Base-by-base conservation (phyloP, 768 basidiomycete species). In the Naganishia vaughanmartiniae region DNA sequence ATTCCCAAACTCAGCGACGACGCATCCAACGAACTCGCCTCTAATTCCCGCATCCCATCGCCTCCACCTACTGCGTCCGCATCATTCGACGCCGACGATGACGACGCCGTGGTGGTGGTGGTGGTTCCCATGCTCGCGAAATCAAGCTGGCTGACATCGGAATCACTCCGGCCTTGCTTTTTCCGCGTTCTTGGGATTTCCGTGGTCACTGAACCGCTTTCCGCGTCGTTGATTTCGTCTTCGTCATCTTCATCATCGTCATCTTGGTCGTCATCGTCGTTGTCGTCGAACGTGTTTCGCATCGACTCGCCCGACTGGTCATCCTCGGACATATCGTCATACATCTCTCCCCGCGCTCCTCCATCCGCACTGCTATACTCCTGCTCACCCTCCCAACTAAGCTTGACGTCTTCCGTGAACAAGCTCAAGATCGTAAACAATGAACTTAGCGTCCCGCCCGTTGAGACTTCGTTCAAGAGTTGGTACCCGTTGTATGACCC, bases 401-500 rank as follows among this genome's bases (percentile, higher is more conserved):
- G 74, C 70, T 81, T 80, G 73, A 84, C 80, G 58, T 83, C 82
- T 90, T 97, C 95, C 6, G 96, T 99, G 83, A 99, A 98, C 56
- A 99, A 86, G 73, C 90, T 90, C 57, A 99, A 86, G 79, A 99
- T 99, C 7, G 93, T 97, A 83, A 99, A 99, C 48, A 98, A 84
- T 77, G 92, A 94, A 30, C 92, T 95, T 15, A 99, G 84, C 0
- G 93, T 99, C 24, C 96, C 96, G 5, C 96, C 95, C 36, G 89
- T 91, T 60, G 92, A 89, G 33, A 99, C 96, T 83, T 97, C 93
- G 78, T 98, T 99, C 46, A 99, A 85, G 9, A 98, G 84, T 77
- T 98, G 93, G 81, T 93, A 97, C 1, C 95, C 94, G 73, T 96
- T 95, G 87, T 91, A 90, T 21, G 34, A 54, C 33, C 48, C 65